Percentiles rank a stretch among this genome's conserved stretches.
Evolutionary conservation across 352 stramenopile genomes (phyloP).

Genomic region (Phytophthora rubi): DNA sequence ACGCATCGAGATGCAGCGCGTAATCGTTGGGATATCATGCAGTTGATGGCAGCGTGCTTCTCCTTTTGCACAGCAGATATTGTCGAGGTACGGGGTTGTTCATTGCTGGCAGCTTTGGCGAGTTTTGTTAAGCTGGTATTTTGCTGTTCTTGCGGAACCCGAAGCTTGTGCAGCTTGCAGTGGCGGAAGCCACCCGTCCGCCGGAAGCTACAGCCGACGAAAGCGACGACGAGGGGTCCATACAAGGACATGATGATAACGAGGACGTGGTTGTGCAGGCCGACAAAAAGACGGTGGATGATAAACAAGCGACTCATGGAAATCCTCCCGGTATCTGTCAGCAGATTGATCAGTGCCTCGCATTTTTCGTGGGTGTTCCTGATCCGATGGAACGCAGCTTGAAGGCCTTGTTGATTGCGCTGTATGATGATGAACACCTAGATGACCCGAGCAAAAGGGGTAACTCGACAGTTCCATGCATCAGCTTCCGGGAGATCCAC

Average conservation of each 20-base stretch:
- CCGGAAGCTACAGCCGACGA: slow-evolving; percentile 8
- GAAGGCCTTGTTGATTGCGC: slow-evolving; percentile 22
- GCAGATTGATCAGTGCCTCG: slow-evolving; percentile 48
- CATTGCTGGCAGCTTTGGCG: not conserved
- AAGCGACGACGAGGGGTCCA: slow-evolving; percentile 13
- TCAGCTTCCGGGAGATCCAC: slow-evolving; percentile 41
- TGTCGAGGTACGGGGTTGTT: slow-evolving; percentile 26
- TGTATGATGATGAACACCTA: slow-evolving; percentile 31
- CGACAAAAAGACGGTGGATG: not conserved
- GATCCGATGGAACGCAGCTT: slow-evolving; percentile 30
- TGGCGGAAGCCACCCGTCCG: slow-evolving; percentile 23
- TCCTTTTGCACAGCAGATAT: slow-evolving; percentile 63
- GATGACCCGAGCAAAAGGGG: not conserved
- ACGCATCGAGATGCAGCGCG: slow-evolving; percentile 44
- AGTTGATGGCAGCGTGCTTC: slow-evolving; percentile 60
- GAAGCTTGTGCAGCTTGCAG: slow-evolving; percentile 35
- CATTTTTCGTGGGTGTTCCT: slow-evolving; percentile 54
- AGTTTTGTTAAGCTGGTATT: not conserved
- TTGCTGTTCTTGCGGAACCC: not conserved
- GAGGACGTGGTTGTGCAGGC: not conserved
- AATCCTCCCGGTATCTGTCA: slow-evolving; percentile 16
- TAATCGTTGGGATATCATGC: slow-evolving; percentile 65
- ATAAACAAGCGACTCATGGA: slow-evolving; percentile 2
- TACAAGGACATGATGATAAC: slow-evolving; percentile 4
- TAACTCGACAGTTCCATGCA: not conserved